Base-by-base conservation (phyloP, 73 alveolate genomes). In the Tetrahymena thermophila region DNA sequence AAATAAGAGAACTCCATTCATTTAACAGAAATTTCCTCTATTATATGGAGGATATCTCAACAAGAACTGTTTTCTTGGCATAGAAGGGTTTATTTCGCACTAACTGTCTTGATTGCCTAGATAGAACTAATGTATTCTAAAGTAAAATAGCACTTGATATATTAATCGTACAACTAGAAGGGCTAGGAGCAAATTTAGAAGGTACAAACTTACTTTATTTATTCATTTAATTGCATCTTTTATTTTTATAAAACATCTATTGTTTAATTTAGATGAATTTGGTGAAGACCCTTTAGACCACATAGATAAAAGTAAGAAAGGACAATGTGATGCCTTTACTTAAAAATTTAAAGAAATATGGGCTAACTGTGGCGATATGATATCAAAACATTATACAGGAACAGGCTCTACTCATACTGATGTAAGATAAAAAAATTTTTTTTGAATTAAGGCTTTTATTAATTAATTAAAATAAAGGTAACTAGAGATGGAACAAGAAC, bases 81-180 rank as follows among this genome's bases (percentile, higher is more conserved):
- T 98, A 99, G 98, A 97, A 97, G 96, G 99, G 99, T 42, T 97
- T 98, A 11, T 97, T 99, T 34, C 96, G 99, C 95, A 98, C 99
- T 42, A 99, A 99, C 94, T 99, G 99, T 85, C 97, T 99, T 21
- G 99, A 99, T 96, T 98, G 99, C 34, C 97, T 99, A 25, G 99
- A 99, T 96, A 97, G 99, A 94, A 98, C 99, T 15, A 99, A 99
- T 95, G 99, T 97, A 23, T 99, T 97, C 28, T 97, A 99, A 97
- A 94, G 96, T 31, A 96, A 97, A 16, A 95, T 98, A 57, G 99
- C 99, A 25, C 95, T 95, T 93, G 56, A 85, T 34, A 71, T 43
- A 17, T 95, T 95, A 55, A 95, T 43, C 34, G 21, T 85, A 37
- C 94, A 97, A 93, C 93, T 98, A 23, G 85, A 96, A 34, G 97